A percentile compares a stretch with the other conserved stretches of the same genome.
These are phyloP conservation scores for Pythium aphanidermatum DNA, from an alignment of 352 stramenopile genomes.

Conservation along the genomic window DNA sequence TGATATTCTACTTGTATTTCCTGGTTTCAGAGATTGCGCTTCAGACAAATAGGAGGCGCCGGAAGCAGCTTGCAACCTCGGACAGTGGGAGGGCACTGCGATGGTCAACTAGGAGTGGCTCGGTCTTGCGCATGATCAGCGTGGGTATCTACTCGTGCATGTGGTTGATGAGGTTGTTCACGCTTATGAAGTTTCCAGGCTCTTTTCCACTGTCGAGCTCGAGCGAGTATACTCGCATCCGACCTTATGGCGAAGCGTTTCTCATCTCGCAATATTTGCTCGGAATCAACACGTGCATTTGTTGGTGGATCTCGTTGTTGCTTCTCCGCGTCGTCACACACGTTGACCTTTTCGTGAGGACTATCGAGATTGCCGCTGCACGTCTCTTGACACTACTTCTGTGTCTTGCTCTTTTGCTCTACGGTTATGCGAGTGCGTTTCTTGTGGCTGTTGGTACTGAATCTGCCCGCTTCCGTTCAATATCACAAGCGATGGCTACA, in stretches of 20 bases:
- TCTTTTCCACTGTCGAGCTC: slow-evolving; percentile 22
- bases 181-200: slow-evolving; percentile 29
- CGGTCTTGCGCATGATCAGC: slow-evolving; percentile 23
- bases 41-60: slow-evolving; percentile 20
- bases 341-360: slow-evolving; percentile 37
- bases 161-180: slow-evolving; percentile 37
- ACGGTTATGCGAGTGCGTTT: slow-evolving; percentile 43
- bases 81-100: slow-evolving; percentile 17
- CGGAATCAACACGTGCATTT: slow-evolving; percentile 32
- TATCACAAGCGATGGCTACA: slow-evolving; percentile 25
- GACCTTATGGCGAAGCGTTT: slow-evolving; percentile 32
- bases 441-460: slow-evolving; percentile 30
- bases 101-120: slow-evolving; percentile 26
- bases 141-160: slow-evolving; percentile 31
- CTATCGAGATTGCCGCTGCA: slow-evolving; percentile 20
- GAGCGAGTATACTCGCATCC: slow-evolving; percentile 27
- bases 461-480: slow-evolving; percentile 27
- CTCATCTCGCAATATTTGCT: slow-evolving; percentile 30
- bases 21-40: slow-evolving; percentile 35
- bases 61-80: too few relatives aligned
- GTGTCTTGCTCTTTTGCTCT: slow-evolving; percentile 26
- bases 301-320: slow-evolving; percentile 36
- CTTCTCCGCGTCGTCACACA: slow-evolving; percentile 31
- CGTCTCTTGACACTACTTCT: slow-evolving; percentile 31
- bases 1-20: slow-evolving; percentile 42